These are phyloP conservation scores for Lagenaria siceraria DNA, from an alignment of 306 rosid species.

Conservation along the genomic window DNA sequence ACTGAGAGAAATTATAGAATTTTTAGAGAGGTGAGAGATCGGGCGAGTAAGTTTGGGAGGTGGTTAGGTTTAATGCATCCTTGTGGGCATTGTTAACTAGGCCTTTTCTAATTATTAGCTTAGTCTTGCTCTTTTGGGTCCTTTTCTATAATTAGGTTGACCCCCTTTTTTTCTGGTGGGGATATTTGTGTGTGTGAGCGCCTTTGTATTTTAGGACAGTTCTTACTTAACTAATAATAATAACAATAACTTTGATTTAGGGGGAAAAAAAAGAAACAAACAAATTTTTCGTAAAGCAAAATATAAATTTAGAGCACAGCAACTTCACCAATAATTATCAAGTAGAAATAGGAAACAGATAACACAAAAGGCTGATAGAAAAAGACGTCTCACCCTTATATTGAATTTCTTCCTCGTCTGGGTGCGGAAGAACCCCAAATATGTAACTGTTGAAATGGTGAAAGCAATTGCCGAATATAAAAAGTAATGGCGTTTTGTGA, in stretches of 20 bases:
- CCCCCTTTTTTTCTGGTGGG: background rate
- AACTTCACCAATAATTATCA: background rate
- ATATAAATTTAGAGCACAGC: background rate
- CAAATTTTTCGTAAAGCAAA: background rate
- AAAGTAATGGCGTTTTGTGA: constrained; percentile 51
- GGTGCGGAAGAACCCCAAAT: constrained; percentile 78
- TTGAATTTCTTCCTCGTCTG: constrained; percentile 81
- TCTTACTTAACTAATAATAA: background rate
- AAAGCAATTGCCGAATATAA: constrained; percentile 59
- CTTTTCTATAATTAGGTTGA: background rate
- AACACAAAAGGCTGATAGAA: constrained; percentile 4
- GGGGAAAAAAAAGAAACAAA: background rate
- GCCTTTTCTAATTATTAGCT: background rate
- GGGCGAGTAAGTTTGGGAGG: background rate
- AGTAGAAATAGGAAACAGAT: background rate
- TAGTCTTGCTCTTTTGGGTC: background rate
- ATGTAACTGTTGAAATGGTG: constrained; percentile 39
- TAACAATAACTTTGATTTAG: background rate
- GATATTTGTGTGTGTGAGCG: background rate
- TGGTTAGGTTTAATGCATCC: background rate
- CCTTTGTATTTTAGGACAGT: background rate
- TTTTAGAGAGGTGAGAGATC: background rate
- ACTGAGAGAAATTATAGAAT: background rate
- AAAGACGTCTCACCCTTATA: constrained; percentile 51
- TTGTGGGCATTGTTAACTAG: background rate